A percentile compares a stretch with the other conserved stretches of the same genome.
These are phyloP conservation scores for Massospora cicadina DNA, from an alignment of 371 early-diverging fungal species.

Conservation along the genomic window DNA sequence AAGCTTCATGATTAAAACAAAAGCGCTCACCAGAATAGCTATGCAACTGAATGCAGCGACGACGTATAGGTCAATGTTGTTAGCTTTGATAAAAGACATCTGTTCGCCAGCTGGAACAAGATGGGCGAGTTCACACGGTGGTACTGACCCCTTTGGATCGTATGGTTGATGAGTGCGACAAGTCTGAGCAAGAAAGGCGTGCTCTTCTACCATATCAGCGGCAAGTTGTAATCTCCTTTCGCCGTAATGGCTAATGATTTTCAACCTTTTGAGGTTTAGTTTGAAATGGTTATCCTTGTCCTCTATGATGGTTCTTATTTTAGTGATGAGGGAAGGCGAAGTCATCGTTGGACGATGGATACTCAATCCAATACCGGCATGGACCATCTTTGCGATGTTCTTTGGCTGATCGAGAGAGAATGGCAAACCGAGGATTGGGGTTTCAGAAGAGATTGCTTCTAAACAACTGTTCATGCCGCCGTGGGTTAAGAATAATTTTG, in stretches of 20 bases:
- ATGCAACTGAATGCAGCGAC: too few species aligned
- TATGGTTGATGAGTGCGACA: neutral
- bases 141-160: neutral
- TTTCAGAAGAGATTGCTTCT: conserved; percentile 10
- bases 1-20: too few species aligned
- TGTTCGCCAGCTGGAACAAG: neutral
- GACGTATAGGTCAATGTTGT: conserved; percentile 1
- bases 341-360: neutral
- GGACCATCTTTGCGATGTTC: neutral
- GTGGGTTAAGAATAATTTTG: conserved; percentile 10
- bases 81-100: neutral
- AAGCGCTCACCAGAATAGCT: too few species aligned
- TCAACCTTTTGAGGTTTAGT: neutral
- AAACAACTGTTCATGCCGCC: conserved; percentile 9
- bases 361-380: neutral
- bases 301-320: neutral
- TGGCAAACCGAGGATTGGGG: neutral
- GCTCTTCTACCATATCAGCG: neutral
- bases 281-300: neutral
- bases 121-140: neutral
- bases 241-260: neutral
- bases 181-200: neutral
- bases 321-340: neutral
- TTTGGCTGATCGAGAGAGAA: neutral
- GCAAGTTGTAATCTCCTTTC: neutral